Evolutionary conservation across 306 rosid species (phyloP).

Genomic region (Cucurbita moschata): DNA sequence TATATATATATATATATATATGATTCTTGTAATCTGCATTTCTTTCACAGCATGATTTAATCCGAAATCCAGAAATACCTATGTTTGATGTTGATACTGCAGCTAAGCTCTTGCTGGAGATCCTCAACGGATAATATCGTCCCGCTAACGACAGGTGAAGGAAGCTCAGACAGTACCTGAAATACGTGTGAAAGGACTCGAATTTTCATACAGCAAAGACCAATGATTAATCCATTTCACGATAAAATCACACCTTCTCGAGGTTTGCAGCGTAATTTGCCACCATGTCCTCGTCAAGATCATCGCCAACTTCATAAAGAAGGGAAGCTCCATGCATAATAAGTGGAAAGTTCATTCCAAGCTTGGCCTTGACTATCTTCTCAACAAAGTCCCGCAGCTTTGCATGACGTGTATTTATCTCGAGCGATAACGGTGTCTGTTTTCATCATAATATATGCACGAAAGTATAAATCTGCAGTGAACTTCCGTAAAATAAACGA

Average conservation of each 20-base stretch:
- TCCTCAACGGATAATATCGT: constrained; percentile 70
- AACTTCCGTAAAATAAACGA: not conserved
- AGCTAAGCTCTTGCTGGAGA: constrained; percentile 68
- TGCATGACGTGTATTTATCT: constrained; percentile 62
- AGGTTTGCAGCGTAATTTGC: constrained; percentile 69
- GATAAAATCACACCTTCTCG: constrained; percentile 51
- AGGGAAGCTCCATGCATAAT: constrained; percentile 64
- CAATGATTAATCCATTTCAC: not conserved
- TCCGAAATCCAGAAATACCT: constrained; percentile 33
- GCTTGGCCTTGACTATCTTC: constrained; percentile 73
- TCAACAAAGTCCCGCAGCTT: constrained; percentile 80
- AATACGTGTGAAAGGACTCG: not conserved
- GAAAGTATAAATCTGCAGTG: not conserved
- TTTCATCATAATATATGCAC: constrained; percentile 9
- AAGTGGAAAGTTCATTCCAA: constrained; percentile 80
- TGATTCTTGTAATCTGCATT: not conserved
- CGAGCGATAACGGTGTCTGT: constrained; percentile 78
- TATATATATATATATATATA: no score
- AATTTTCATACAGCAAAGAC: not conserved
- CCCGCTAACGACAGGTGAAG: constrained; percentile 69
- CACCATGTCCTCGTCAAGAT: constrained; percentile 63
- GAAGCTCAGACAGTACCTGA: constrained; percentile 81
- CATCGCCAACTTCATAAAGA: constrained; percentile 92
- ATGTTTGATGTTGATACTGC: constrained; percentile 79
- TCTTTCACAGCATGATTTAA: not conserved